Percentiles rank a stretch among this genome's conserved stretches.
Evolutionary conservation across 306 rosid genomes (phyloP).

Genomic region (Amphicarpaea edgeworthii): DNA sequence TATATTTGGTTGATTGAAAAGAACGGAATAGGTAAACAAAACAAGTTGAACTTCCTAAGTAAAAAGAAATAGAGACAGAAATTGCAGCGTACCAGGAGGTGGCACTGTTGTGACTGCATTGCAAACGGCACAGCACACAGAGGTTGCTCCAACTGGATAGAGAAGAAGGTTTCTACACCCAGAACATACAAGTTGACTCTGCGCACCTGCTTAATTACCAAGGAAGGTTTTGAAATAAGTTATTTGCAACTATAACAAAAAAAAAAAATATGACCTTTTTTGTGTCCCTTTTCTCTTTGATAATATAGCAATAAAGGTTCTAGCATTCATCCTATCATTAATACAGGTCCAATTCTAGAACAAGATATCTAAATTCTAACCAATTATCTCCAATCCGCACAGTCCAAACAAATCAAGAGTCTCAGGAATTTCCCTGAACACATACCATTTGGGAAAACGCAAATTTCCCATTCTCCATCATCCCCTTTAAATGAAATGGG

Average conservation of each 20-base stretch:
- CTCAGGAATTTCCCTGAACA: neutral
- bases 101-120: constrained; percentile 91
- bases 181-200: constrained; percentile 91
- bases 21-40: neutral
- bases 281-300: neutral
- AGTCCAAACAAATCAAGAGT: constrained; percentile 4
- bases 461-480: neutral
- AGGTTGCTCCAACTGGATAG: constrained; percentile 86
- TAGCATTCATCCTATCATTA: constrained; percentile 1
- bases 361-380: neutral
- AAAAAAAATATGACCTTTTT: neutral
- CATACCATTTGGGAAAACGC: neutral
- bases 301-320: neutral
- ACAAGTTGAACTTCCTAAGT: constrained; percentile 26
- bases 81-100: constrained; percentile 70
- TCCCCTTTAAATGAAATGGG: constrained; percentile 2
- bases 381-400: constrained; percentile 14
- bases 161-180: constrained; percentile 85
- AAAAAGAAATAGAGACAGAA: constrained; percentile 8
- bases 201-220: constrained; percentile 64
- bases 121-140: constrained; percentile 96
- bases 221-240: constrained; percentile 28
- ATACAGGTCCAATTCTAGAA: constrained; percentile 1
- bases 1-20: constrained; percentile 17
- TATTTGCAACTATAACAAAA: constrained; percentile 2